A percentile compares a stretch with the other conserved stretches of the same genome.
These are phyloP conservation scores for Pseudocercospora cruenta DNA, from an alignment of 2,329 filamentous ascomycete genomes.

Conservation along the genomic window DNA sequence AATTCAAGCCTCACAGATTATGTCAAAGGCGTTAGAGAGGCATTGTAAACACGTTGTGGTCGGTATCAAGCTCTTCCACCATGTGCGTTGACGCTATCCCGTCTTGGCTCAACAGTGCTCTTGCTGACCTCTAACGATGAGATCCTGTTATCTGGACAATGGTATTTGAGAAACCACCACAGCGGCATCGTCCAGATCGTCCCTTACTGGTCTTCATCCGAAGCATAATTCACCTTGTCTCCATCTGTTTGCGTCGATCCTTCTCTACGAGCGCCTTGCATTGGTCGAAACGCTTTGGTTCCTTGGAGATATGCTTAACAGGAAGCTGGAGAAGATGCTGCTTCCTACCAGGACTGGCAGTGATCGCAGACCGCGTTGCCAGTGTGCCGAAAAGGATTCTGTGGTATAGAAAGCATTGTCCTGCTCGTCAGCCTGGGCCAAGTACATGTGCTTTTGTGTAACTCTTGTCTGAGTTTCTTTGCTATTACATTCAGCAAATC, in stretches of 20 bases:
- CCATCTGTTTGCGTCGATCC: not conserved
- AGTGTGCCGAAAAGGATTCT: not conserved
- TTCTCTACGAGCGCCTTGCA: not conserved
- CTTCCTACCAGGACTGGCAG: not conserved
- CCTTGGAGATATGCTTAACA: not conserved
- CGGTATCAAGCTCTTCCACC: slow-evolving; percentile 4
- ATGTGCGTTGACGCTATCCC: slow-evolving; percentile 8
- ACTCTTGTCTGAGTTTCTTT: not conserved
- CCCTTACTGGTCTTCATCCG: not conserved
- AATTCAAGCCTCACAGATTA: not conserved
- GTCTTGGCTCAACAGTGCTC: not conserved
- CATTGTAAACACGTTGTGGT: slow-evolving; percentile 2
- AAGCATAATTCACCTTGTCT: not conserved
- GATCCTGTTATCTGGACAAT: not conserved
- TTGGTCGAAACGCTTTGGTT: not conserved
- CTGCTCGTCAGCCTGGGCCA: not conserved
- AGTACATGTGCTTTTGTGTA: not conserved
- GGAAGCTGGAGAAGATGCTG: not conserved
- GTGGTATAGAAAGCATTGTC: not conserved
- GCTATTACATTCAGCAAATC: not conserved
- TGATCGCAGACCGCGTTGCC: not conserved
- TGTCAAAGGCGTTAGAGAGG: slow-evolving; percentile 1
- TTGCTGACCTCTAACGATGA: not conserved
- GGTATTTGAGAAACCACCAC: not conserved
- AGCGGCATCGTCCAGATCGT: not conserved